Evolutionary conservation across 306 rosid species (phyloP).

Genomic region (Begonia loranthoides): DNA sequence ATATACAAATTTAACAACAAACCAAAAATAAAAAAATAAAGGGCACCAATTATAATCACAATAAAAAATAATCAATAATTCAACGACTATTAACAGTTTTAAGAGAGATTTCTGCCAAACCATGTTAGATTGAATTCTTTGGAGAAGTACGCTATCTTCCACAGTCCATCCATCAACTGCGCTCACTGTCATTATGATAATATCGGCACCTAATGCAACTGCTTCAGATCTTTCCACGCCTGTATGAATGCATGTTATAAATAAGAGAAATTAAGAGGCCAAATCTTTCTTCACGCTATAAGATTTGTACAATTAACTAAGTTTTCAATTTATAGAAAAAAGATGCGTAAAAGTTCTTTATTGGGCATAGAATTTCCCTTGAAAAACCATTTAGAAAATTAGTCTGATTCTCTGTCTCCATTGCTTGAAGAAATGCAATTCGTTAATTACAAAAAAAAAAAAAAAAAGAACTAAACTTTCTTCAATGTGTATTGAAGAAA

Average conservation of each 20-base stretch:
- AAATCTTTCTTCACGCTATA: too few relatives aligned
- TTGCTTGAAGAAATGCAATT: too few relatives aligned
- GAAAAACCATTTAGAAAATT: too few relatives aligned
- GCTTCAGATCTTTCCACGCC: conserved; percentile 98
- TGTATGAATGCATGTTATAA: conserved; percentile 17
- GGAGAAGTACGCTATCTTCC: conserved; percentile 67
- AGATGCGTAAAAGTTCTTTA: too few relatives aligned
- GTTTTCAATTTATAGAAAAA: too few relatives aligned
- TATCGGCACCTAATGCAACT: conserved; percentile 84
- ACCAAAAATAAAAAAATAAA: neutral
- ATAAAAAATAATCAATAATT: conserved; percentile 8
- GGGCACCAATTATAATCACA: neutral
- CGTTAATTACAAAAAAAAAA: too few relatives aligned
- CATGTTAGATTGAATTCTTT: conserved; percentile 51
- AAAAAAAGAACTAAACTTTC: too few relatives aligned
- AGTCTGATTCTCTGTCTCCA: too few relatives aligned
- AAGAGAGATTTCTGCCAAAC: neutral
- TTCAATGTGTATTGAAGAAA: too few relatives aligned
- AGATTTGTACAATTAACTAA: too few relatives aligned
- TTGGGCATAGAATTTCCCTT: too few relatives aligned
- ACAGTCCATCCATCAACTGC: conserved; percentile 85
- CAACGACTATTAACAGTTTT: neutral
- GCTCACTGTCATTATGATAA: conserved; percentile 71
- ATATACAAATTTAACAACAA: conserved; percentile 4
- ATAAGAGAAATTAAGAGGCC: too few relatives aligned